Evolutionary conservation across 2,329 filamentous ascomycete species (phyloP).

Genomic region (Cladosporium sp.): DNA sequence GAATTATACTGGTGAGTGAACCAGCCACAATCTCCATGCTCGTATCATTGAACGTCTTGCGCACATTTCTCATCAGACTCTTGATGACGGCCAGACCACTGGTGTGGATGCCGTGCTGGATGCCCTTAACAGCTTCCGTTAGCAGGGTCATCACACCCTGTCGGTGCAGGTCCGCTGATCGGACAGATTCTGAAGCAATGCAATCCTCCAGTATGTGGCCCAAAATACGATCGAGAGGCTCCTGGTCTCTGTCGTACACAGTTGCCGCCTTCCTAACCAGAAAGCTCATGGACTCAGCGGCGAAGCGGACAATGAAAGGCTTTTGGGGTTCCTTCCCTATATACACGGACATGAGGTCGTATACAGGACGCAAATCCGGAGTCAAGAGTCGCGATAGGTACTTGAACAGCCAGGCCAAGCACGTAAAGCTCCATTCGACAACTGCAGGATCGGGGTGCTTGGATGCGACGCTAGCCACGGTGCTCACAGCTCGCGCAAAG

Average conservation of each 20-base stretch:
- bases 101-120: conserved; percentile 53
- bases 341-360: conserved; percentile 74
- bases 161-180: conserved; percentile 56
- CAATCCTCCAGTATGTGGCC: conserved; percentile 67
- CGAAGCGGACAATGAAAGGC: conserved; percentile 81
- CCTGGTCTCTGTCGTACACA: conserved; percentile 64
- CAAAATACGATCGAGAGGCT: conserved; percentile 64
- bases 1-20: conserved; percentile 72
- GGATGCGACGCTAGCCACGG: conserved; percentile 72
- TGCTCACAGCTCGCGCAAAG: conserved; percentile 66
- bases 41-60: conserved; percentile 19
- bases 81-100: conserved; percentile 49
- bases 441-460: conserved; percentile 67
- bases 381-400: conserved; percentile 85
- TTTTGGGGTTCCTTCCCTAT: conserved; percentile 79
- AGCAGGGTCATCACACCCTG: conserved; percentile 90
- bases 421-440: conserved; percentile 97
- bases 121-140: conserved; percentile 67
- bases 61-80: conserved; percentile 38
- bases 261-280: conserved; percentile 82
- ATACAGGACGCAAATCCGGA: conserved; percentile 76
- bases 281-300: conserved; percentile 92
- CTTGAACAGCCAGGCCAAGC: conserved; percentile 93
- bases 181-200: conserved; percentile 50
- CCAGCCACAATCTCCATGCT: conserved; percentile 62